A percentile compares a stretch with the other conserved stretches of the same genome.
phyloP scores from a whole-genome alignment of 176 grass and related monocot genomes.

The Pharus latifolius region DNA sequence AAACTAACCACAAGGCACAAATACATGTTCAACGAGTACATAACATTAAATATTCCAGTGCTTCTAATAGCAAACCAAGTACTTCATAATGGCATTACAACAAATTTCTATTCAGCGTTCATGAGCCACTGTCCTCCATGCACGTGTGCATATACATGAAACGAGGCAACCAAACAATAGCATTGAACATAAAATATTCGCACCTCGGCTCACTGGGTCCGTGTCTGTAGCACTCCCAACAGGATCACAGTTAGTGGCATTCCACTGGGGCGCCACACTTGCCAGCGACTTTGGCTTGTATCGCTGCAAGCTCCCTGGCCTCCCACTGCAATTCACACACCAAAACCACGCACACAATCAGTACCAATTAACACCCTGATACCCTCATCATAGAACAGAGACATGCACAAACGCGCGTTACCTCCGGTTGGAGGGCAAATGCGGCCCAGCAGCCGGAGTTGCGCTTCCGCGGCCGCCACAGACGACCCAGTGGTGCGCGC shows the following conservation, averaged over 20 bases:
- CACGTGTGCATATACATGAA: background rate
- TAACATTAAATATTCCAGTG: background rate
- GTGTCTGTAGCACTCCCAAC: background rate
- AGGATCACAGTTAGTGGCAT: background rate
- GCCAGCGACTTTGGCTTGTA: constrained; percentile 14
- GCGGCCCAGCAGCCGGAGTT: background rate
- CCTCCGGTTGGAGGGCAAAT: constrained; percentile 15
- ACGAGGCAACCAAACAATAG: background rate
- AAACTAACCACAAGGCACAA: background rate
- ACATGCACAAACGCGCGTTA: background rate
- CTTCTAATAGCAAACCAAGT: background rate
- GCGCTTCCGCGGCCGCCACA: constrained; percentile 16
- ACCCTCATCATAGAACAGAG: background rate
- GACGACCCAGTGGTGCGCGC: constrained; percentile 35
- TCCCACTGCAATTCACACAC: constrained; percentile 9
- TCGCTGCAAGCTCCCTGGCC: constrained; percentile 6
- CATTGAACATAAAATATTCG: background rate
- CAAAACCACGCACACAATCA: background rate
- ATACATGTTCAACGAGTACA: background rate
- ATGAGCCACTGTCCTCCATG: background rate
- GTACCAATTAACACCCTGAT: background rate
- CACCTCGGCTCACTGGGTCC: constrained; percentile 1
- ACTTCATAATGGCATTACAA: background rate
- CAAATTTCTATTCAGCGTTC: too few relatives aligned
- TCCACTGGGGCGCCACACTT: background rate